These are phyloP conservation scores for Didymellaceae sp. DNA, from an alignment of 2,329 filamentous ascomycete species.

Conservation along the genomic window DNA sequence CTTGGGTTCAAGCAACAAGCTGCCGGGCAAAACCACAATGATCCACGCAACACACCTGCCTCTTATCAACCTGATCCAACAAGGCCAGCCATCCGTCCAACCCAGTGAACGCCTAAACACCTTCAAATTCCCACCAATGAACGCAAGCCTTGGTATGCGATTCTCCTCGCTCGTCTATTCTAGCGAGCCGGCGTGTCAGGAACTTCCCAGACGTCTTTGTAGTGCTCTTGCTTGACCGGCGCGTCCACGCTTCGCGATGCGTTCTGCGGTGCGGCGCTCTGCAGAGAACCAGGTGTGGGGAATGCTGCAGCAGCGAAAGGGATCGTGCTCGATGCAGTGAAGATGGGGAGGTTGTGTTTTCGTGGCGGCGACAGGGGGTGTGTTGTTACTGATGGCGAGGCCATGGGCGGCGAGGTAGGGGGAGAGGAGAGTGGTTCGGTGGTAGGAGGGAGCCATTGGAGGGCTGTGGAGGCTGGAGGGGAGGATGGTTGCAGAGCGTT, in stretches of 20 bases:
- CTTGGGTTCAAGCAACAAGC: too few species aligned
- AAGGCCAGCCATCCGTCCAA: too few species aligned
- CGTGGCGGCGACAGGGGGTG: conserved; percentile 37
- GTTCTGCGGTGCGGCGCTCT: background rate
- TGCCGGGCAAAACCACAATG: background rate
- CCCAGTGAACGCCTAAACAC: conserved; percentile 2
- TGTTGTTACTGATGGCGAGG: conserved; percentile 9
- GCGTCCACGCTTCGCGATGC: background rate
- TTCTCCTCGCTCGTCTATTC: background rate
- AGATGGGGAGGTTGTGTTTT: conserved; percentile 56
- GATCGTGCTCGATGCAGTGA: conserved; percentile 51
- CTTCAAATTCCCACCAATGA: conserved; percentile 13
- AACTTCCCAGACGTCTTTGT: conserved; percentile 53
- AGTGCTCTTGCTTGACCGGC: conserved; percentile 13
- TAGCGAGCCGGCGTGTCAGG: conserved; percentile 51
- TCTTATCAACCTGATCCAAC: too few species aligned
- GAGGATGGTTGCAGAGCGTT: conserved; percentile 6
- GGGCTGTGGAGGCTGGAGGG: conserved; percentile 22
- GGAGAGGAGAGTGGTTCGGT: too few species aligned
- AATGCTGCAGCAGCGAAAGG: conserved; percentile 39
- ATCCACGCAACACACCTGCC: too few species aligned
- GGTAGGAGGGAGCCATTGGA: conserved; percentile 46
- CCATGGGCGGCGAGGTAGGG: too few species aligned
- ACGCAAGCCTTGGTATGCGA: conserved; percentile 5
- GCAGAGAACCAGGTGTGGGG: background rate